phyloP scores from a whole-genome alignment of 164 flowering plant genomes.

The Chloranthus sessilifolius region DNA sequence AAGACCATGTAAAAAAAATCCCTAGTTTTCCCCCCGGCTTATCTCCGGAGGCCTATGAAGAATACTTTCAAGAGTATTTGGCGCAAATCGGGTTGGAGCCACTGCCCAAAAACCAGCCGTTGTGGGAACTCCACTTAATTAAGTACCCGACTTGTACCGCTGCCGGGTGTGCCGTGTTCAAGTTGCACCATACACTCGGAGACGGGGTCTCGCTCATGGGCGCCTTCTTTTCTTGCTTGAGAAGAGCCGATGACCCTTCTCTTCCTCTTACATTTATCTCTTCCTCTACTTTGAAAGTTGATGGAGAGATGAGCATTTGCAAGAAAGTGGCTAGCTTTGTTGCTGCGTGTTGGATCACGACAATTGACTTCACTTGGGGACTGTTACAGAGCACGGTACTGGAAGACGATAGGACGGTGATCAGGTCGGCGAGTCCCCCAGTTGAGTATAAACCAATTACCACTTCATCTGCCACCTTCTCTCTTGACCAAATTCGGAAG shows the following conservation, averaged over 20 bases:
- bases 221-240: conserved; percentile 46
- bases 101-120: conserved; percentile 31
- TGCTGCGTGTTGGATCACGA: conserved; percentile 13
- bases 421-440: conserved; percentile 30
- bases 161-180: conserved; percentile 35
- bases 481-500: conserved; percentile 38
- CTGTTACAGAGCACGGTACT: conserved; percentile 28
- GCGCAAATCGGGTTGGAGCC: conserved; percentile 26
- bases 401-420: conserved; percentile 37
- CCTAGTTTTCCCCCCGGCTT: conserved; percentile 31
- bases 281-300: background rate
- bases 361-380: conserved; percentile 33
- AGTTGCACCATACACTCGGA: conserved; percentile 61
- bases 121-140: conserved; percentile 54
- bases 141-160: conserved; percentile 49
- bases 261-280: conserved; percentile 44
- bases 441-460: conserved; percentile 28
- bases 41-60: conserved; percentile 30
- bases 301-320: background rate
- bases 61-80: conserved; percentile 27
- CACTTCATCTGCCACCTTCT: conserved; percentile 27
- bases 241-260: conserved; percentile 47
- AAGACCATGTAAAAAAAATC: conserved; percentile 34
- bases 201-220: conserved; percentile 68
- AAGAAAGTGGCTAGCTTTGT: background rate